These are phyloP conservation scores for Pythium dissimile DNA, from an alignment of 352 stramenopile species.

Conservation along the genomic window DNA sequence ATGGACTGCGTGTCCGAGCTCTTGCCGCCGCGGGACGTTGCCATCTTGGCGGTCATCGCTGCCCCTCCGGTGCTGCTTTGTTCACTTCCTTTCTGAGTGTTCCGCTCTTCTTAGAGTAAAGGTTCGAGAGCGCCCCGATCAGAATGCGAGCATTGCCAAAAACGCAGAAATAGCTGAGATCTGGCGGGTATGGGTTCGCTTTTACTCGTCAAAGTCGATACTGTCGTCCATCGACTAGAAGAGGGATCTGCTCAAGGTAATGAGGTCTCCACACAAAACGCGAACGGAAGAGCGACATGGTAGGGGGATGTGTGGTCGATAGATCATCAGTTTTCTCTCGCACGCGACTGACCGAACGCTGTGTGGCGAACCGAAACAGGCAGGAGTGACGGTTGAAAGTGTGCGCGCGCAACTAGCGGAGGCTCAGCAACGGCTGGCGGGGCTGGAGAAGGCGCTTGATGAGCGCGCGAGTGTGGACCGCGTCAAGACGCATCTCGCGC, in stretches of 20 bases:
- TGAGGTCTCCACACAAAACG: neutral
- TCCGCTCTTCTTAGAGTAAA: too few species aligned
- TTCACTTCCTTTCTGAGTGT: neutral
- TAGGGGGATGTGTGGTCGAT: too few species aligned
- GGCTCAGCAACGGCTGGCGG: slow-evolving; percentile 32
- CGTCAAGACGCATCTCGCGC: slow-evolving; percentile 41
- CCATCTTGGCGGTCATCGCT: slow-evolving; percentile 39
- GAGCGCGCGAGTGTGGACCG: slow-evolving; percentile 51
- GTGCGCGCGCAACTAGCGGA: slow-evolving; percentile 24
- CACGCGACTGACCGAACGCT: neutral
- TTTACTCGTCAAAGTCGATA: neutral
- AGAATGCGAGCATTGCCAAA: neutral
- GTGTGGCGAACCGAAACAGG: neutral
- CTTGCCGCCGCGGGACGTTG: slow-evolving; percentile 22
- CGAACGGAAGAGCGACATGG: neutral
- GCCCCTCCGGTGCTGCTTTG: neutral
- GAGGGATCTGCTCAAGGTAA: neutral
- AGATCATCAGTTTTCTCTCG: neutral
- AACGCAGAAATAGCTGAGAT: slow-evolving; percentile 11
- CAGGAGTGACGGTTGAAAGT: slow-evolving; percentile 27
- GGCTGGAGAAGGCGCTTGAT: slow-evolving; percentile 41
- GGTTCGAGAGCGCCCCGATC: neutral
- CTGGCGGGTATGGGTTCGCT: neutral
- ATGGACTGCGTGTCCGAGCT: slow-evolving; percentile 41
- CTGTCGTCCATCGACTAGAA: neutral